These are phyloP conservation scores for Geotrichum siamense DNA, from an alignment of 1,139 yeast genomes.

Conservation along the genomic window DNA sequence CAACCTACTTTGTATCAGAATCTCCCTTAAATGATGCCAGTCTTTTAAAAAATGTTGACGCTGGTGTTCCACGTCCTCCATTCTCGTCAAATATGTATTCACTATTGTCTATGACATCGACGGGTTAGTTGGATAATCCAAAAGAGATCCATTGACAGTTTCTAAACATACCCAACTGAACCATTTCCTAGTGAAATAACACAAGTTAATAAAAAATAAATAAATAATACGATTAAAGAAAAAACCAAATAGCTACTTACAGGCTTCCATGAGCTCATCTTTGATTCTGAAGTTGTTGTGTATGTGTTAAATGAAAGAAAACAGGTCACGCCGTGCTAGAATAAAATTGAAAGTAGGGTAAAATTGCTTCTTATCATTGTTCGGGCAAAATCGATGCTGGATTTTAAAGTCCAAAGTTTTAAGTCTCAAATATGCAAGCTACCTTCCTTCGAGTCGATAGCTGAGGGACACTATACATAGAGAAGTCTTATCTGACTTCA, in stretches of 20 bases:
- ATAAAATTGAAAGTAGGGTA: conserved; percentile 1
- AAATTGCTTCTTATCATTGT: no score
- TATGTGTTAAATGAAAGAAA: conserved; percentile 3
- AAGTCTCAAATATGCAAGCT: no score
- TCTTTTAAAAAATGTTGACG: conserved; percentile 51
- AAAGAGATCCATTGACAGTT: neutral
- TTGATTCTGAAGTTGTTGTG: neutral
- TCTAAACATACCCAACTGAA: conserved; percentile 44
- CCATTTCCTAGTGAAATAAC: conserved; percentile 41
- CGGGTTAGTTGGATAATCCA: neutral
- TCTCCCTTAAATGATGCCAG: conserved; percentile 34
- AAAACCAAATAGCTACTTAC: neutral
- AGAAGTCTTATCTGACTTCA: no score
- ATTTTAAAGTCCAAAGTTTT: no score
- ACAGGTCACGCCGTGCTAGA: conserved; percentile 3
- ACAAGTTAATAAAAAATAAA: neutral
- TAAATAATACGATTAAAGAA: neutral
- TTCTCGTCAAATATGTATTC: conserved; percentile 62
- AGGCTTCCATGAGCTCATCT: conserved; percentile 11
- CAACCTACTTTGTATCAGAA: conserved; percentile 11
- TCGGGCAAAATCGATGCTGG: no score
- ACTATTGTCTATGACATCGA: conserved; percentile 35
- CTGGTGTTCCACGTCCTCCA: conserved; percentile 60
- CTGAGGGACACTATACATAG: no score
- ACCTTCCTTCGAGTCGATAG: no score